Percentiles rank a stretch among this genome's conserved stretches.
phyloP scores from a whole-genome alignment of 2,329 filamentous ascomycete species.

The Diplodia seriata region DNA sequence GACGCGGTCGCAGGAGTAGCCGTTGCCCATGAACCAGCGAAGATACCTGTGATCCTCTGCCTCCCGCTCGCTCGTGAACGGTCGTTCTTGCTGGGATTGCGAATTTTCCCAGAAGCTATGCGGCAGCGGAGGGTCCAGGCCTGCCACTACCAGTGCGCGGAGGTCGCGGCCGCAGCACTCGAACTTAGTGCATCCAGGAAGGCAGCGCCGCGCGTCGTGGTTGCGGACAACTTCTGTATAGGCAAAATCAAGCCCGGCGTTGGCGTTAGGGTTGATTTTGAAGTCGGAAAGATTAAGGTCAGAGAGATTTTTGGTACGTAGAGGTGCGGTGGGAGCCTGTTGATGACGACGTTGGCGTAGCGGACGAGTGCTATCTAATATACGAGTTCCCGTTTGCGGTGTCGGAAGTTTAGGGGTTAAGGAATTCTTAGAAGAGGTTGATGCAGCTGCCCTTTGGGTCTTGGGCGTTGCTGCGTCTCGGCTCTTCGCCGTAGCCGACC shows the following conservation, averaged over 20 bases:
- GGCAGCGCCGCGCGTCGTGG: slow-evolving; percentile 70
- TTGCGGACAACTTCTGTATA: slow-evolving; percentile 77
- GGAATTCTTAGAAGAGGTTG: neutral
- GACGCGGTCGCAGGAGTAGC: slow-evolving; percentile 46
- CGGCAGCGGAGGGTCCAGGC: slow-evolving; percentile 30
- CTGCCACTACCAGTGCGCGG: slow-evolving; percentile 64
- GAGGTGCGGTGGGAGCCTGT: slow-evolving; percentile 40
- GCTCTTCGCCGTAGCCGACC: neutral
- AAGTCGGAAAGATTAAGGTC: slow-evolving; percentile 74
- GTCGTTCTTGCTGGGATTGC: neutral
- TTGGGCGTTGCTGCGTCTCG: neutral
- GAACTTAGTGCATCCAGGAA: slow-evolving; percentile 76
- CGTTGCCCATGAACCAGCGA: slow-evolving; percentile 62
- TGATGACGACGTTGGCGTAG: neutral
- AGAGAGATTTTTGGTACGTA: slow-evolving; percentile 65
- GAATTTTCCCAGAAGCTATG: slow-evolving; percentile 25
- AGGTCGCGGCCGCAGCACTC: slow-evolving; percentile 80
- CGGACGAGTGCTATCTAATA: neutral
- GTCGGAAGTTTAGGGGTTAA: neutral
- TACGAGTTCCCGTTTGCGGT: slow-evolving; percentile 15
- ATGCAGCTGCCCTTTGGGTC: neutral
- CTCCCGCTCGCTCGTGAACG: slow-evolving; percentile 35
- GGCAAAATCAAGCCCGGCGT: slow-evolving; percentile 74
- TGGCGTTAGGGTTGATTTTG: slow-evolving; percentile 77
- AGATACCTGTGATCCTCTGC: slow-evolving; percentile 50